Conservation (phyloP, 768 basidiomycete genomes). For the Pisolithus microcarpus region DNA sequence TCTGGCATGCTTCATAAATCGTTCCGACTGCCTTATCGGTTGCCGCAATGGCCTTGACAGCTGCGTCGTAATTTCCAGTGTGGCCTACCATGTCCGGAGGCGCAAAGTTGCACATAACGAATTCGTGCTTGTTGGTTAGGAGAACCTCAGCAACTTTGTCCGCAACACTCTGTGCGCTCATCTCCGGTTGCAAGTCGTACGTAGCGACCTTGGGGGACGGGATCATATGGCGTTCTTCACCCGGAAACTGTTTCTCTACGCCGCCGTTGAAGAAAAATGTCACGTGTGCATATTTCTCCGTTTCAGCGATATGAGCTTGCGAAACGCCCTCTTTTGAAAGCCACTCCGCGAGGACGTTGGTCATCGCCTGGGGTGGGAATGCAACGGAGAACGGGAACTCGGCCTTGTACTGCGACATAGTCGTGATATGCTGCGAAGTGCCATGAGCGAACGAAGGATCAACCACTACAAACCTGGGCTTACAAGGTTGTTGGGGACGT, state of each 20-base stretch:
- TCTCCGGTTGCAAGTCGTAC: conserved; percentile 85
- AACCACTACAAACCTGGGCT: conserved; percentile 17
- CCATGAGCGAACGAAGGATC: neutral
- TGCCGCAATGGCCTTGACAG: conserved; percentile 78
- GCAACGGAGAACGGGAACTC: conserved; percentile 87
- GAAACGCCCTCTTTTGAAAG: conserved; percentile 69
- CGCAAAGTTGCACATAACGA: conserved; percentile 97
- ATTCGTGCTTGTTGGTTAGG: conserved; percentile 61
- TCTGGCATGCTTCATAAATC: conserved; percentile 77
- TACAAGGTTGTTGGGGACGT: conserved; percentile 75
- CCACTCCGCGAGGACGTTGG: conserved; percentile 93
- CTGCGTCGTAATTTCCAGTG: conserved; percentile 87
- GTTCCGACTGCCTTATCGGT: conserved; percentile 88
- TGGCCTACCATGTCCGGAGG: conserved; percentile 98
- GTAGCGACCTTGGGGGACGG: conserved; percentile 91
- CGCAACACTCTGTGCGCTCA: conserved; percentile 84
- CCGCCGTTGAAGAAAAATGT: conserved; percentile 99
- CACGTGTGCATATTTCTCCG: conserved; percentile 97
- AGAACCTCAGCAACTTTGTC: conserved; percentile 90
- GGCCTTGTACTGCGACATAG: conserved; percentile 90
- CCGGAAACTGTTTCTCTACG: conserved; percentile 82
- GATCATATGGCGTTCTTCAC: conserved; percentile 82
- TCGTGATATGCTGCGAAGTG: conserved; percentile 62
- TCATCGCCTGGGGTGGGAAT: conserved; percentile 92
- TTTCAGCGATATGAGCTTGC: conserved; percentile 92